These are phyloP conservation scores for Erucastrum elatum DNA, from an alignment of 345 rosid species.

Conservation along the genomic window DNA sequence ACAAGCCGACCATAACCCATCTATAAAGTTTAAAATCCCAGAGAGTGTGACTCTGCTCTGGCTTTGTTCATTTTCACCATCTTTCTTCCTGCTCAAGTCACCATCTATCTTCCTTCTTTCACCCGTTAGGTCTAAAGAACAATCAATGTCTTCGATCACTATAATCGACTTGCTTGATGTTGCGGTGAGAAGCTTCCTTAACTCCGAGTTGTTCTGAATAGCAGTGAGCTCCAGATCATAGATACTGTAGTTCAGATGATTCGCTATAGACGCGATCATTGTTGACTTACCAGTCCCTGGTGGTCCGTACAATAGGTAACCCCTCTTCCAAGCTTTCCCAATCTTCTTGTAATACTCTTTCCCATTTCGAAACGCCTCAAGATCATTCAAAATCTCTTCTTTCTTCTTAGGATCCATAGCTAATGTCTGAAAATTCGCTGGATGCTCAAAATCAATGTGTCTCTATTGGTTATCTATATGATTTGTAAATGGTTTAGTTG, in stretches of 20 bases:
- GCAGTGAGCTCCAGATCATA: slow-evolving; percentile 42
- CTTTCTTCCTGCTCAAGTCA: not conserved
- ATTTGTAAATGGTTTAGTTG: too few species aligned
- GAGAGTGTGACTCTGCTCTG: slow-evolving; percentile 41
- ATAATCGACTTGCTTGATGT: slow-evolving; percentile 42
- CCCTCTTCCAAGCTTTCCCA: too few species aligned
- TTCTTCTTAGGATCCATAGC: slow-evolving; percentile 42
- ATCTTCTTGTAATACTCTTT: slow-evolving; percentile 9
- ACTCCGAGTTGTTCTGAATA: slow-evolving; percentile 34
- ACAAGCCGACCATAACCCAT: slow-evolving; percentile 48
- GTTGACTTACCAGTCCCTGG: slow-evolving; percentile 46
- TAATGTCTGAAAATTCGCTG: slow-evolving; percentile 37
- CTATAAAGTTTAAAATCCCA: slow-evolving; percentile 42
- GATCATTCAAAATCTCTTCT: slow-evolving; percentile 37
- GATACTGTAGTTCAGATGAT: slow-evolving; percentile 5
- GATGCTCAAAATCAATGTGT: slow-evolving; percentile 24
- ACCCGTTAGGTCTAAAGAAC: slow-evolving; percentile 41
- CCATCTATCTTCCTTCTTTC: slow-evolving; percentile 18
- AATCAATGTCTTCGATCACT: slow-evolving; percentile 45
- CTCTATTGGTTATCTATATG: too few species aligned
- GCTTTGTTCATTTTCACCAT: slow-evolving; percentile 1
- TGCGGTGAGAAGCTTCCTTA: slow-evolving; percentile 37
- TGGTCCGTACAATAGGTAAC: slow-evolving; percentile 27
- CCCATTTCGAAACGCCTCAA: not conserved
- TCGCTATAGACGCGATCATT: slow-evolving; percentile 44